Evolutionary conservation across 768 basidiomycete genomes (phyloP), one percentile per base, ranked within the genome.

Genomic region (Gyrodon lividus): DNA sequence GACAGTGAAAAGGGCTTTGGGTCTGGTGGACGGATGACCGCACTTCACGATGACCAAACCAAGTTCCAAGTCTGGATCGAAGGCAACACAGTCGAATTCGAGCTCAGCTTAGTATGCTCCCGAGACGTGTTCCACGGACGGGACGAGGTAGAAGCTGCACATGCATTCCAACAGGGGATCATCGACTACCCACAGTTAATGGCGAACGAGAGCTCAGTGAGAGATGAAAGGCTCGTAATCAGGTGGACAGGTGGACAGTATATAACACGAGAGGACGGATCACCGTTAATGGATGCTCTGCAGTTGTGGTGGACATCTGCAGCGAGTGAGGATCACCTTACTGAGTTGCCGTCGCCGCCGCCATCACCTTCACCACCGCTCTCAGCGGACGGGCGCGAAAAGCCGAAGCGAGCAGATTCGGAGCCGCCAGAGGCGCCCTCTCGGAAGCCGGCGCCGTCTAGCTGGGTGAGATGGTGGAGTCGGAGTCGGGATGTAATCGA

Each of bases 401-500:
- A 66, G 22, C 68, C 64, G 13, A 75, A 73, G 51, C 77, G 74
- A 8, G 46, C 59, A 4, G 62, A 51, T 12, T 68, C 58, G 14
- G 77, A 76, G 54, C 76, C 76, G 14, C 71, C 67, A 23, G 72
- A 68, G 41, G 59, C 61, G 13, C 52, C 56, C 31, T 17, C 51
- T 3, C 75, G 76, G 59, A 77, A 72, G 48, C 68, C 80, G 4
- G 77, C 79, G 0, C 81, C 83, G 13, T 78, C 80, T 1, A 85
- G 84, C n/a, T 92, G 89, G 91, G 81, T 80, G 33, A 79, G 82
- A 34, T 92, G 91, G 92, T 94, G 89, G 90, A 83, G 79, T 54
- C 75, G 87, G 17, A 85, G 81, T 67, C 69, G 75, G 48, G 71
- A 69, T 47, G 74, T 68, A 46, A 38, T 46, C 6, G 40, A 52